Evolutionary conservation across 2,329 filamentous ascomycete species (phyloP), one percentile per base, ranked within the genome.

Genomic region (Sclerotinia minor): DNA sequence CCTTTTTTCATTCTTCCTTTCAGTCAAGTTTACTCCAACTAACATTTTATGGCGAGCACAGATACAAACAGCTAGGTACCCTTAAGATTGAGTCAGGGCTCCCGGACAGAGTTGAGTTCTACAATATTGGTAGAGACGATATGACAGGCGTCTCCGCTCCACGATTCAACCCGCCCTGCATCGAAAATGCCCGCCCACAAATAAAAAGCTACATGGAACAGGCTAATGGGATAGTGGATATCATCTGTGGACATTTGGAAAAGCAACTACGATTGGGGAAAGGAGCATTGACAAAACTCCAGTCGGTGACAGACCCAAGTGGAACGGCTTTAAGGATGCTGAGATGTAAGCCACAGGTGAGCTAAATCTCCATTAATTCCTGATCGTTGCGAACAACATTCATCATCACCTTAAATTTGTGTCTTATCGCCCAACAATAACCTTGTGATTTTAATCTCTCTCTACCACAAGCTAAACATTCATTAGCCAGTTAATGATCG

Each of bases 231-330:
- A 38, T 67, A 13, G 41, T 45, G 6, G 19, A 38, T 21, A 26
- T 52, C 35, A 60, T 60, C n/a, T 50, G 29, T 15, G 13, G n/a
- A 35, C 44, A 24, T 2, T 21, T 58, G n/a, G 47, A 65, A 38
- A 17, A 11, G 29, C 29, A 64, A 6, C 32, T 64, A 24, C 17
- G 52, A 6, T 64, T 70, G 2, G 67, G 65, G 21, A 45, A 49
- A 26, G 63, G 47, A 24, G 81, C 79, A 0, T 75, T 86, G 0
- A 69, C 78, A 24, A 76, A 79, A n/a, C 72, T 85, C 6, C 85
- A 64, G 8, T 8, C 49, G 8, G 21, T 64, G 15, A 64, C 35
- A 19, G 60, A 53, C 26, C 29, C 47, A 45, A 64, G 35, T 64
- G 57, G 68, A 38, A 57, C 68, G 2, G n/a, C 29, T 54, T 38